These are phyloP conservation scores for Linnemannia elongata DNA, from an alignment of 192 early-diverging fungal species.

Conservation along the genomic window DNA sequence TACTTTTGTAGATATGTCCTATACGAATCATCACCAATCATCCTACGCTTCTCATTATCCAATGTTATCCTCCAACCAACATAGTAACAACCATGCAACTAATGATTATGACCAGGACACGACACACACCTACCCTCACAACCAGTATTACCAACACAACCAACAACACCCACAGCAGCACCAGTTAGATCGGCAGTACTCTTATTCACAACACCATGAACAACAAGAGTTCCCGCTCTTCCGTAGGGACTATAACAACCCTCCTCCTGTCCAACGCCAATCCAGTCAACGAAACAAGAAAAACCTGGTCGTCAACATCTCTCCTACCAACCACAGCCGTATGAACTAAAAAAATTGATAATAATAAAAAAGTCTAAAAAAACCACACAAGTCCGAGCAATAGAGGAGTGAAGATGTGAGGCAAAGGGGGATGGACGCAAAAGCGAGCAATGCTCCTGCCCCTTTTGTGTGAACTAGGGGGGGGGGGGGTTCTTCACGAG, in stretches of 20 bases:
- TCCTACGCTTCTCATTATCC: background rate
- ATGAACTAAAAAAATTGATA: background rate
- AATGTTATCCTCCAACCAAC: background rate
- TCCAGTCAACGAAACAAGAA: conserved; percentile 49
- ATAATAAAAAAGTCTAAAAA: background rate
- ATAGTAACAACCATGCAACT: background rate
- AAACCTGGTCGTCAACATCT: conserved; percentile 39
- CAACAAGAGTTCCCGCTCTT: background rate
- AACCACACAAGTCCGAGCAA: background rate
- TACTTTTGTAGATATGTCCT: background rate
- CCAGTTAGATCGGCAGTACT: background rate
- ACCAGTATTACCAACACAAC: background rate
- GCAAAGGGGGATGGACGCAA: too few species aligned
- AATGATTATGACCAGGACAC: conserved; percentile 22
- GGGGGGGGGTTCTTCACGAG: too few species aligned
- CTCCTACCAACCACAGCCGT: background rate
- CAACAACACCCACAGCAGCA: background rate
- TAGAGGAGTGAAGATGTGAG: too few species aligned
- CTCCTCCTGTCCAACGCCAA: conserved; percentile 21
- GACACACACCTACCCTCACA: background rate
- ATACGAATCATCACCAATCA: background rate
- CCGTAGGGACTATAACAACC: background rate
- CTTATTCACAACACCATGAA: background rate
- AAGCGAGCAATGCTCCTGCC: too few species aligned
- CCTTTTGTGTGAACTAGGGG: too few species aligned